Evolutionary conservation across 345 rosid genomes (phyloP), one percentile per base, ranked within the genome.

Genomic region (Barbarea vulgaris): DNA sequence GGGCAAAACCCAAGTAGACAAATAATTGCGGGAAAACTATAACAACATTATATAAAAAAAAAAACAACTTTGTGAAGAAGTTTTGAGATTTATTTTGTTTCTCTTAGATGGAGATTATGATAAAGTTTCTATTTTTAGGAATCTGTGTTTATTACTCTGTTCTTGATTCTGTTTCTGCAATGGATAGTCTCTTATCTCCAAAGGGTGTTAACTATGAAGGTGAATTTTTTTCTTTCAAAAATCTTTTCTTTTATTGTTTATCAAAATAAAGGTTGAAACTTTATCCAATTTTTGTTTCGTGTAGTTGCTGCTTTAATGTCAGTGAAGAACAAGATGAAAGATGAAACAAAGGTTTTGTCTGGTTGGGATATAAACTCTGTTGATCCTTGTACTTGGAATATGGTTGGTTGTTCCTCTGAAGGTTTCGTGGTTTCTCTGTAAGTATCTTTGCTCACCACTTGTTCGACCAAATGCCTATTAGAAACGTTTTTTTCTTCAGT

Each of bases 341-440:
- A 91, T 81, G 83, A 74, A 17, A 65, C 46, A 47, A 55, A 64
- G 42, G 98, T 85, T 33, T 79, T 91, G 90, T 82, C 79, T 7
- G 97, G 93, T 54, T 94, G 98, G 97, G 97, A 94, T 83, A 85
- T 91, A 58, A 90, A 91, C 85, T 94, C 98, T 2, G 98, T 94
- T 77, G 98, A 94, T 80, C 97, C 98, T 27, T 94, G 98, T 79
- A 91, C 98, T 73, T 94, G 98, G 98, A 86, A 81, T 76, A 94
- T 90, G 98, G 93, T 94, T 25, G 92, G 88, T 72, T 94, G 97
- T 75, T 94, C 98, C 31, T 19, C 68, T 51, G 85, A 90, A 79
- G 97, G 97, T 18, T 87, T 80, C 69, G 98, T 91, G 9, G 65
- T 79, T 64, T 91, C 97, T 27, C 85, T 91, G 98, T 94, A 79